These are phyloP conservation scores for Globisporangium heterothallicum DNA, from an alignment of 352 stramenopile genomes.

Conservation along the genomic window DNA sequence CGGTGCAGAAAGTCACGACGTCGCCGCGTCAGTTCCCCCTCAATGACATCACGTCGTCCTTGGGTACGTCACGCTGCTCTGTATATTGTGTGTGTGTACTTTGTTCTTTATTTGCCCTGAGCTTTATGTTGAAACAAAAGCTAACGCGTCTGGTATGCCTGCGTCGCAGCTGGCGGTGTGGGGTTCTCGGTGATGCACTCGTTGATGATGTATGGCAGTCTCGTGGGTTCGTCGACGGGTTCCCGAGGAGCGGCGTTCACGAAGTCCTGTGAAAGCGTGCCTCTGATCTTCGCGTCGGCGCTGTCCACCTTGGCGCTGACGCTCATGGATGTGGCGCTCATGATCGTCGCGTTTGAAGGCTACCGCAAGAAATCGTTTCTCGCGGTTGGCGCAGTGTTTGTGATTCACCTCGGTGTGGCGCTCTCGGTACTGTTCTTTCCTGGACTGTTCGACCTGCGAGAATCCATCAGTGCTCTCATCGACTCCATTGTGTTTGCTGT, in stretches of 20 bases:
- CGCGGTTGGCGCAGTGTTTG: slow-evolving; percentile 41
- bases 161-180: slow-evolving; percentile 54
- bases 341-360: slow-evolving; percentile 78
- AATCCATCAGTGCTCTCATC: background rate
- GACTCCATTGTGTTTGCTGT: slow-evolving; percentile 2
- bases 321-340: slow-evolving; percentile 71
- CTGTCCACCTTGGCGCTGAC: slow-evolving; percentile 73
- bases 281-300: slow-evolving; percentile 61
- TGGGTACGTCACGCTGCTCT: slow-evolving; percentile 26
- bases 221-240: slow-evolving; percentile 63
- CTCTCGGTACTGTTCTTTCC: too few relatives aligned
- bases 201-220: slow-evolving; percentile 80
- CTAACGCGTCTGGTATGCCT: background rate
- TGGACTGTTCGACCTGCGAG: too few relatives aligned
- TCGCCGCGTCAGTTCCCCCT: slow-evolving; percentile 74
- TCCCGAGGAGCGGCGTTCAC: slow-evolving; percentile 70
- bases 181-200: slow-evolving; percentile 81
- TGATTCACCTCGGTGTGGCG: slow-evolving; percentile 71
- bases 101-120: background rate
- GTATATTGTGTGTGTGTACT: background rate
- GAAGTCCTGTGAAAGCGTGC: slow-evolving; percentile 59
- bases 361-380: slow-evolving; percentile 60
- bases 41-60: slow-evolving; percentile 78
- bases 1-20: slow-evolving; percentile 73
- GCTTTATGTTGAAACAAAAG: too few relatives aligned